Evolutionary conservation across 164 flowering plant genomes (phyloP), one percentile per base, ranked within the genome.

Genomic region (Buxus sempervirens): DNA sequence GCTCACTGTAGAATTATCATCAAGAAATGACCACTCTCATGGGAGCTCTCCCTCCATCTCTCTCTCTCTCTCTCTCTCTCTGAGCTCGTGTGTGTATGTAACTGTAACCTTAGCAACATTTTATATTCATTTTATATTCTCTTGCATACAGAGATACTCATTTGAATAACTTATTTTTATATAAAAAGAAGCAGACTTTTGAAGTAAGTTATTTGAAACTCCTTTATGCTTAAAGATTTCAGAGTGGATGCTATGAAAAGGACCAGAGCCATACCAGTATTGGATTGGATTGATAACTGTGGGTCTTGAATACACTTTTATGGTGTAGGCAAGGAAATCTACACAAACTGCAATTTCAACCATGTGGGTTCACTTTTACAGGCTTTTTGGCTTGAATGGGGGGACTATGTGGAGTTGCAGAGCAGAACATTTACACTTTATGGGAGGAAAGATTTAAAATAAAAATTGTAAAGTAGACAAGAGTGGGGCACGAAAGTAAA

Each of bases 391-490:
- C 24, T 64, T 65, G 27, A 27, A n/a, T n/a, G 32, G 54, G 56
- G 65, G 63, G 62, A 62, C 22, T 21, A 49, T 64, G 73, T 75
- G 78, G 69, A 55, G 53, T 71, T 53, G 65, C 73, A 71, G 75
- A 65, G 78, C 67, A 64, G 61, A 77, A 65, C 56, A 18, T 63
- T 62, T 70, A 57, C 64, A 58, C 58, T 72, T 71, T 55, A 41
- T 62, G 48, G 67, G 49, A 63, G 67, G 25, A 28, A 32, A 49
- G 45, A 68, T 24, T 45, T 63, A 54, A 63, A 67, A 66, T 61
- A 64, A 62, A 20, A 57, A 54, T 14, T 27, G 45, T 23, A 59
- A 65, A 63, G 62, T 69, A 70, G 70, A 55, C 54, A 28, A 63
- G 63, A 69, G 70, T 63, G 23, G 63, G 59, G 63, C 32, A 55